Percentiles rank a stretch among this genome's conserved stretches.
These are phyloP conservation scores for Cystobasidiaceae sp. DNA, from an alignment of 1,284 basidiomycete genomes.

Conservation along the genomic window DNA sequence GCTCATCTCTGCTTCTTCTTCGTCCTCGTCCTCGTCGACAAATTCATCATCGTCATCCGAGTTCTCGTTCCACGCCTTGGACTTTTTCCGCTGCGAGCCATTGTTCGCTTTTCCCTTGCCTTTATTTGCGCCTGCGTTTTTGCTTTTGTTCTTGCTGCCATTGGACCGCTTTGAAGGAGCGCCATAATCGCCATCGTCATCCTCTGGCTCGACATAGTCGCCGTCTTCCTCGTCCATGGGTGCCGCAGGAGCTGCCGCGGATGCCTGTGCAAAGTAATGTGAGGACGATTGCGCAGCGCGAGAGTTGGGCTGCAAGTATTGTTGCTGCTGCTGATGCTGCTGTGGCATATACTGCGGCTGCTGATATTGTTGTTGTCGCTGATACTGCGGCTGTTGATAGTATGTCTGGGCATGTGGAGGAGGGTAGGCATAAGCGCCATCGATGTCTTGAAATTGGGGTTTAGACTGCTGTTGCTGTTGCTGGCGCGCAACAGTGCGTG, in stretches of 20 bases:
- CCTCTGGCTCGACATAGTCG: not conserved
- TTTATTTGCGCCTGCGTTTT: not conserved
- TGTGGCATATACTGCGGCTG: not conserved
- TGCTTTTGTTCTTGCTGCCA: not conserved
- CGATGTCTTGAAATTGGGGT: too few species aligned
- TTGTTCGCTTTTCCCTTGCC: constrained; percentile 1
- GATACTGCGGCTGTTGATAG: not conserved
- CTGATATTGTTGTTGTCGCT: not conserved
- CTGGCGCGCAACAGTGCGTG: not conserved
- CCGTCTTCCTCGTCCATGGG: constrained; percentile 2
- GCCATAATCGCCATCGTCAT: constrained; percentile 8
- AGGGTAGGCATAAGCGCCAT: too few species aligned
- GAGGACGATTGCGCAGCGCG: too few species aligned
- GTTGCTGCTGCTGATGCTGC: not conserved
- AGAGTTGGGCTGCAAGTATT: not conserved
- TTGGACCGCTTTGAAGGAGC: not conserved
- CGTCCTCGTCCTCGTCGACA: constrained; percentile 14
- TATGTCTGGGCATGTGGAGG: not conserved
- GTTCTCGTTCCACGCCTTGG: not conserved
- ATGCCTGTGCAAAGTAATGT: too few species aligned
- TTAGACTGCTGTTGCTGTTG: not conserved
- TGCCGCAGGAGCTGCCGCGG: not conserved
- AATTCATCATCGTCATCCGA: not conserved
- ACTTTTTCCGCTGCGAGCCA: not conserved
- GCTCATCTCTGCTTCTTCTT: not conserved